These are phyloP conservation scores for Larix kaempferi DNA, from an alignment of 75 land plant species.

Conservation along the genomic window DNA sequence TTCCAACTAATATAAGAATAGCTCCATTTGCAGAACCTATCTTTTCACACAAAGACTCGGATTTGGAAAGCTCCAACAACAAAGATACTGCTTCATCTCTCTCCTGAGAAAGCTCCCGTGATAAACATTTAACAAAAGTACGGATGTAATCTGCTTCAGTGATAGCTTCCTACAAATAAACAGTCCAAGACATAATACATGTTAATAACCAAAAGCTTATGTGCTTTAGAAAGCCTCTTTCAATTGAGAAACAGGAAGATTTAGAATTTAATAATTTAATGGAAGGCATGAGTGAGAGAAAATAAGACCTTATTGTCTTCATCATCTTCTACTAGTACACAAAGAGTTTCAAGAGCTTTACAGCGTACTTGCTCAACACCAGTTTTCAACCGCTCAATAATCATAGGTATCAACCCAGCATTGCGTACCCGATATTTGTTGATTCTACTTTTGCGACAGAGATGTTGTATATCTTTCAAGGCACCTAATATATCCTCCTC, in stretches of 20 bases:
- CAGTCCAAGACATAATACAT: neutral
- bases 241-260: neutral
- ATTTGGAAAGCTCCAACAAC: constrained; percentile 79
- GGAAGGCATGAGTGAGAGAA: neutral
- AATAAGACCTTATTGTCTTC: constrained; percentile 64
- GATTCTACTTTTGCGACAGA: constrained; percentile 46
- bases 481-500: constrained; percentile 45
- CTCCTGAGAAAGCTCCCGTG: constrained; percentile 62
- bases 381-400: constrained; percentile 64
- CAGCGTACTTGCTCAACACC: constrained; percentile 47
- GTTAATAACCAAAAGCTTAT: neutral
- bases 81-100: constrained; percentile 74
- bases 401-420: constrained; percentile 61
- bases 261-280: neutral
- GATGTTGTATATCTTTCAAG: constrained; percentile 58
- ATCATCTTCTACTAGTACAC: constrained; percentile 62
- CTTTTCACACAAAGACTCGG: constrained; percentile 65
- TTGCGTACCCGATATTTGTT: constrained; percentile 58
- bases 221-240: neutral
- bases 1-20: constrained; percentile 80
- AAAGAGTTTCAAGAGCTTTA: constrained; percentile 64
- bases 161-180: constrained; percentile 63
- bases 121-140: constrained; percentile 68
- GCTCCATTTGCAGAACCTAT: constrained; percentile 82
- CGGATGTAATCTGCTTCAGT: constrained; percentile 65